These are phyloP conservation scores for Terana coerulea DNA, from an alignment of 768 basidiomycete species.

Conservation along the genomic window DNA sequence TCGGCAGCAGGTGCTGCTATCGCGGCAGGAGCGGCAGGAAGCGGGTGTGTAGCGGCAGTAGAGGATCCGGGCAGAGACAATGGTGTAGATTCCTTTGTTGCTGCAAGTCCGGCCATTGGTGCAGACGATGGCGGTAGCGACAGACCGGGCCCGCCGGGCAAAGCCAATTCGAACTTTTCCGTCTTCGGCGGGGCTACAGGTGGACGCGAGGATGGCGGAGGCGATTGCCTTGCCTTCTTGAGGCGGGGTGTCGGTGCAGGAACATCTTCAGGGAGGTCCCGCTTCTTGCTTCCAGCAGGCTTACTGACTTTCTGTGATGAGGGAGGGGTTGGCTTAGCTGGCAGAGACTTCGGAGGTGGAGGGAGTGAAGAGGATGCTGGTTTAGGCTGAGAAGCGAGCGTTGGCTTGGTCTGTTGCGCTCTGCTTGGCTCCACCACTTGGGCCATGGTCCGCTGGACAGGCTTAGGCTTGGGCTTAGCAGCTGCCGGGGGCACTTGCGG, in stretches of 20 bases:
- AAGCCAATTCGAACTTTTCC: slow-evolving; percentile 13
- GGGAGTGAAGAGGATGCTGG: slow-evolving; percentile 5
- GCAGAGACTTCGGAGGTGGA: slow-evolving; percentile 1
- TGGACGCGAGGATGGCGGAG: neutral
- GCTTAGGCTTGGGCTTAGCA: neutral
- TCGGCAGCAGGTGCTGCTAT: slow-evolving; percentile 3
- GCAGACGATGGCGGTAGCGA: slow-evolving; percentile 12
- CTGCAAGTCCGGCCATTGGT: slow-evolving; percentile 5
- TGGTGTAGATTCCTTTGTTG: slow-evolving; percentile 1
- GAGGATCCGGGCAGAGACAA: slow-evolving; percentile 18
- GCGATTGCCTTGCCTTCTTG: slow-evolving; percentile 13
- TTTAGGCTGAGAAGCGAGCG: neutral
- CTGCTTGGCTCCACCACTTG: neutral
- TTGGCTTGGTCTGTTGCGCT: neutral
- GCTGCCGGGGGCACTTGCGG: slow-evolving; percentile 1
- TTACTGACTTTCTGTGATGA: neutral
- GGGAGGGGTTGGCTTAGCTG: neutral
- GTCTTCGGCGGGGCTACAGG: slow-evolving; percentile 8
- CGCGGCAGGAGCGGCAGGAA: slow-evolving; percentile 5
- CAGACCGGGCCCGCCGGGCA: slow-evolving; percentile 10
- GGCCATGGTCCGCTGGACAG: neutral
- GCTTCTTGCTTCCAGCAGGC: slow-evolving; percentile 15
- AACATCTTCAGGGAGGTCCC: slow-evolving; percentile 12
- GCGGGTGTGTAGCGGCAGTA: neutral
- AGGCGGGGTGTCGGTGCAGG: slow-evolving; percentile 12